phyloP scores from a whole-genome alignment of 345 rosid species.

The Anastatica hierochuntica region DNA sequence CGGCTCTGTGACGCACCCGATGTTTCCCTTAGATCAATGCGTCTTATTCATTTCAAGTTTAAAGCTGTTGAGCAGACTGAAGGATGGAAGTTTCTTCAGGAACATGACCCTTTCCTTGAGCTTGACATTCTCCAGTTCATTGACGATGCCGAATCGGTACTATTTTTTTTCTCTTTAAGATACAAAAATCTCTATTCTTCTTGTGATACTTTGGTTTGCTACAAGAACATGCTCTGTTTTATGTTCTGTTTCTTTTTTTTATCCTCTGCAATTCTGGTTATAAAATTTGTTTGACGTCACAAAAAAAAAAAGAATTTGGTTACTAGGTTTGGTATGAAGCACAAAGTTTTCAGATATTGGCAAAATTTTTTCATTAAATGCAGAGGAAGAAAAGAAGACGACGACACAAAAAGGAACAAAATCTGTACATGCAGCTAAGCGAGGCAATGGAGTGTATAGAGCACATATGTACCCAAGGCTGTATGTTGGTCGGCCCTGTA shows the following conservation, averaged over 20 bases:
- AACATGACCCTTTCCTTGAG: slow-evolving; percentile 64
- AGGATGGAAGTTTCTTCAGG: slow-evolving; percentile 75
- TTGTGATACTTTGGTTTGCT: too few species aligned
- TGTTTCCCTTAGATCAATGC: slow-evolving; percentile 57
- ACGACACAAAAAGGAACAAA: slow-evolving; percentile 41
- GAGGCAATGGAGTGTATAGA: slow-evolving; percentile 87
- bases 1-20: slow-evolving; percentile 73
- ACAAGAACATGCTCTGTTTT: too few species aligned
- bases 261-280: too few species aligned
- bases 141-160: slow-evolving; percentile 57
- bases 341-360: neutral
- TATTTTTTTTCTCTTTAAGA: neutral
- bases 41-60: slow-evolving; percentile 36
- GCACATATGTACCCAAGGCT: slow-evolving; percentile 85
- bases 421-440: slow-evolving; percentile 49
- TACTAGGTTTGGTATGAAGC: too few species aligned
- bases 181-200: neutral
- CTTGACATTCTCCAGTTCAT: slow-evolving; percentile 77
- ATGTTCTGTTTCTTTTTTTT: too few species aligned
- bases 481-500: slow-evolving; percentile 57
- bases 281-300: too few species aligned
- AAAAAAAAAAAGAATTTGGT: too few species aligned
- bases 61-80: slow-evolving; percentile 52
- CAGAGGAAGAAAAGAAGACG: slow-evolving; percentile 69
- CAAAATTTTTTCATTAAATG: neutral